phyloP scores from a whole-genome alignment of 495 filamentous ascomycete species.

The Neurospora sp. region DNA sequence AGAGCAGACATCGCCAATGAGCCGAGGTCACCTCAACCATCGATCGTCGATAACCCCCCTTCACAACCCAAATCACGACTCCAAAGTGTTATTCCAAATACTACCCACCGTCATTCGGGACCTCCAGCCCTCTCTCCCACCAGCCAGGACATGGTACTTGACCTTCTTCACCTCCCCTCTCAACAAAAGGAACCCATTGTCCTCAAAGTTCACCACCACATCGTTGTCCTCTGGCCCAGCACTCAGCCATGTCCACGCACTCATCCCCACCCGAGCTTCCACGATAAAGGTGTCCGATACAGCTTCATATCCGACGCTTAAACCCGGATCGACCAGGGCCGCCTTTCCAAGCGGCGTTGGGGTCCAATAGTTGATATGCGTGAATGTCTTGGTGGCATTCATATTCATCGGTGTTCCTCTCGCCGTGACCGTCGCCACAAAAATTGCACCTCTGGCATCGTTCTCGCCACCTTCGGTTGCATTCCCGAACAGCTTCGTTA shows the following conservation, averaged over 20 bases:
- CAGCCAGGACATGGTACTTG: constrained; percentile 40
- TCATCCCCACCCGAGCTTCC: constrained; percentile 45
- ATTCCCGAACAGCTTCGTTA: constrained; percentile 8
- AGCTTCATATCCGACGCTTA: constrained; percentile 35
- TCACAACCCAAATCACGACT: constrained; percentile 4
- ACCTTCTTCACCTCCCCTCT: constrained; percentile 42
- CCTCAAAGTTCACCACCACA: constrained; percentile 48
- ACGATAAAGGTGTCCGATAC: constrained; percentile 41
- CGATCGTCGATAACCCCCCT: background rate
- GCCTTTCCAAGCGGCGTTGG: constrained; percentile 43
- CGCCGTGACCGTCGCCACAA: constrained; percentile 46
- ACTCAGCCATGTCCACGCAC: constrained; percentile 60
- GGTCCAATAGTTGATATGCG: constrained; percentile 48
- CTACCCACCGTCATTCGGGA: constrained; percentile 47
- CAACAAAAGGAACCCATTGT: constrained; percentile 49
- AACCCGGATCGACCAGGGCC: constrained; percentile 43
- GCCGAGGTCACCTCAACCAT: background rate
- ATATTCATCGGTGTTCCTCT: constrained; percentile 45
- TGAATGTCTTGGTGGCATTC: constrained; percentile 36
- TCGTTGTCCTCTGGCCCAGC: constrained; percentile 37
- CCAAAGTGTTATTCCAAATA: constrained; percentile 53
- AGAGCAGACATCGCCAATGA: background rate
- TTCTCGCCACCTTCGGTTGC: constrained; percentile 19
- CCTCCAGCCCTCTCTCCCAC: constrained; percentile 39
- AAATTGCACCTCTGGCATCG: constrained; percentile 36